Evolutionary conservation across 495 filamentous ascomycete genomes (phyloP).

Genomic region (Geoglossum glabrum): DNA sequence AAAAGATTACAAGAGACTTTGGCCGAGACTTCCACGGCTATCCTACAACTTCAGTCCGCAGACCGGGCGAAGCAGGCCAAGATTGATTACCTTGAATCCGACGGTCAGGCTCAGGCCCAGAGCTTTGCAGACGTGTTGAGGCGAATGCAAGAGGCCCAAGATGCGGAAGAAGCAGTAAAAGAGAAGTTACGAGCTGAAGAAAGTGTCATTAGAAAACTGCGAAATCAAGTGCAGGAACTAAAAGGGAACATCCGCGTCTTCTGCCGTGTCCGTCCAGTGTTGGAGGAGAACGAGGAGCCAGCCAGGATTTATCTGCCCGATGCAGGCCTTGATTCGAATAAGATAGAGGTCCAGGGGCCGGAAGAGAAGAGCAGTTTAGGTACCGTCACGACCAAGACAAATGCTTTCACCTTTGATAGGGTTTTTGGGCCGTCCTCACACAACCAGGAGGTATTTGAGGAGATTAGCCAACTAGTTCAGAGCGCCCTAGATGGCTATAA

Average conservation of each 20-base stretch:
- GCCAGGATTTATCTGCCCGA: conserved; percentile 64
- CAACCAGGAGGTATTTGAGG: conserved; percentile 82
- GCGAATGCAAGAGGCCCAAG: conserved; percentile 54
- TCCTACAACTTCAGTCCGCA: conserved; percentile 47
- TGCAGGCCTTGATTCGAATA: conserved; percentile 50
- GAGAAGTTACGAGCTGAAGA: conserved; percentile 83
- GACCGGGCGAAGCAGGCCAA: conserved; percentile 53
- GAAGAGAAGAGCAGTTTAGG: conserved; percentile 74
- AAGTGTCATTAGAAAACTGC: conserved; percentile 72
- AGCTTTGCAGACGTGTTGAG: conserved; percentile 58
- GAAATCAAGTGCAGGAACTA: conserved; percentile 96
- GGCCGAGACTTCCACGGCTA: conserved; percentile 40
- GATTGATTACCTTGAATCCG: conserved; percentile 74
- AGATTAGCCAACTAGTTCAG: conserved; percentile 94
- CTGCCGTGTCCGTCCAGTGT: conserved; percentile 78
- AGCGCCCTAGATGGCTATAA: conserved; percentile 95
- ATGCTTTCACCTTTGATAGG: conserved; percentile 81
- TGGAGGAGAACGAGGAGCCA: conserved; percentile 36
- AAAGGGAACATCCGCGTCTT: conserved; percentile 98
- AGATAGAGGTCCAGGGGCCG: conserved; percentile 64
- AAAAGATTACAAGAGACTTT: conserved; percentile 43
- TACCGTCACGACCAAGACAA: conserved; percentile 47
- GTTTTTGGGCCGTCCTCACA: conserved; percentile 62
- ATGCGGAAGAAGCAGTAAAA: conserved; percentile 43
- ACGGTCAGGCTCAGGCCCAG: conserved; percentile 64